Evolutionary conservation across 2,329 filamentous ascomycete species (phyloP).

Genomic region (Dryadomyces quercivorus): DNA sequence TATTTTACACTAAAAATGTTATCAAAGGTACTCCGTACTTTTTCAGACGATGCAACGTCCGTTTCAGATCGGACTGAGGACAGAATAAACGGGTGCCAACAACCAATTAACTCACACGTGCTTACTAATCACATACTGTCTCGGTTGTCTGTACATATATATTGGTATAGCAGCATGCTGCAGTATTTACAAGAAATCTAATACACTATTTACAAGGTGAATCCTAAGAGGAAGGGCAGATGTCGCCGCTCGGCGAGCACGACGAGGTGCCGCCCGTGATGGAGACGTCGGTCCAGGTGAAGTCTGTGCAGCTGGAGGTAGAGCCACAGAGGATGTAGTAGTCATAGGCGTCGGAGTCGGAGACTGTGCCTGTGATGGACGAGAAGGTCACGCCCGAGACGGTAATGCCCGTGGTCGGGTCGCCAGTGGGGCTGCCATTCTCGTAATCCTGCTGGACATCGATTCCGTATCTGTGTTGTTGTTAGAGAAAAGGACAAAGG

Average conservation of each 20-base stretch:
- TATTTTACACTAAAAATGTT: too few species aligned
- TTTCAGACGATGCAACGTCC: too few species aligned
- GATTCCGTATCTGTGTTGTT: constrained; percentile 34
- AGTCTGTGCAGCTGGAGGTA: background rate
- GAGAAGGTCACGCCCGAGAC: constrained; percentile 26
- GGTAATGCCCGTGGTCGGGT: constrained; percentile 32
- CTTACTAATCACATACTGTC: too few species aligned
- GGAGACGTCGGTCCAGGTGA: background rate
- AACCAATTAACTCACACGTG: too few species aligned
- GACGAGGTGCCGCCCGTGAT: background rate
- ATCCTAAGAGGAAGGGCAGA: background rate
- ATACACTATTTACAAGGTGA: too few species aligned
- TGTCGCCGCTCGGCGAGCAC: background rate
- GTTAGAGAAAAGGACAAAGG: background rate
- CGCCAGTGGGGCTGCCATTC: constrained; percentile 26
- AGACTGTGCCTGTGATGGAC: constrained; percentile 18
- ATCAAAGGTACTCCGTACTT: too few species aligned
- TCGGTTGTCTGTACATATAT: too few species aligned
- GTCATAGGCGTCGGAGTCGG: constrained; percentile 17
- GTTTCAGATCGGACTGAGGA: too few species aligned
- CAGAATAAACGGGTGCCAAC: too few species aligned
- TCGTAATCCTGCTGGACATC: constrained; percentile 47
- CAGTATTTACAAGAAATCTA: too few species aligned
- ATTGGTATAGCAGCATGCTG: too few species aligned
- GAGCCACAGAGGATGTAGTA: constrained; percentile 25